Conservation (phyloP, 805 yeast species). For the Priceomyces haplophilus region DNA sequence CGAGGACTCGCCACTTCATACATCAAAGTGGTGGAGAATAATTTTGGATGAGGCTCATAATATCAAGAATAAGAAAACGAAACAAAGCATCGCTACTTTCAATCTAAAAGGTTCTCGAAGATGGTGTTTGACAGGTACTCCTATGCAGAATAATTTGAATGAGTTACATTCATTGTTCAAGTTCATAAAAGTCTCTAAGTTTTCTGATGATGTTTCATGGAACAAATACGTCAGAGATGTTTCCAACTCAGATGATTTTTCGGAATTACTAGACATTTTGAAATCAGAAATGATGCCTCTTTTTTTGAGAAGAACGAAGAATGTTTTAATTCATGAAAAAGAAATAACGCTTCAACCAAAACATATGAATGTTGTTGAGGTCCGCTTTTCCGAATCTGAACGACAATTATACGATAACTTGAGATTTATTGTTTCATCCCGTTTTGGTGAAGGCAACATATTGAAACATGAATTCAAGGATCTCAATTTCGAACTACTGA, state of each 20-base stretch:
- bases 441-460: too few relatives aligned
- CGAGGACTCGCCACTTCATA: conserved; percentile 21
- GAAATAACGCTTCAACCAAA: conserved; percentile 19
- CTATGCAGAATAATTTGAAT: conserved; percentile 81
- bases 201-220: conserved; percentile 8
- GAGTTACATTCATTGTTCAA: conserved; percentile 91
- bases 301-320: conserved; percentile 49
- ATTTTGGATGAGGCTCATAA: conserved; percentile 91
- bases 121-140: conserved; percentile 90
- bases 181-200: conserved; percentile 46
- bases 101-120: conserved; percentile 59
- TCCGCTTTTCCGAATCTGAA: conserved; percentile 24
- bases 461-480: too few relatives aligned
- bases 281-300: conserved; percentile 23
- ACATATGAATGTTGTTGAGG: conserved; percentile 10
- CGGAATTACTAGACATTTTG: conserved; percentile 12
- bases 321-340: conserved; percentile 21
- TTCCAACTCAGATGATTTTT: conserved; percentile 5
- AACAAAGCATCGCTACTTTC: conserved; percentile 50
- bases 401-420: conserved; percentile 18
- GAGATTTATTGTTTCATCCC: too few relatives aligned
- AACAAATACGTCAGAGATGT: neutral
- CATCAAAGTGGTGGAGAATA: conserved; percentile 46
- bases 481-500: too few relatives aligned
- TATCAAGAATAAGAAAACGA: conserved; percentile 86